phyloP scores from a whole-genome alignment of 1,139 yeast genomes.

The Saccharomyces hybrid region DNA sequence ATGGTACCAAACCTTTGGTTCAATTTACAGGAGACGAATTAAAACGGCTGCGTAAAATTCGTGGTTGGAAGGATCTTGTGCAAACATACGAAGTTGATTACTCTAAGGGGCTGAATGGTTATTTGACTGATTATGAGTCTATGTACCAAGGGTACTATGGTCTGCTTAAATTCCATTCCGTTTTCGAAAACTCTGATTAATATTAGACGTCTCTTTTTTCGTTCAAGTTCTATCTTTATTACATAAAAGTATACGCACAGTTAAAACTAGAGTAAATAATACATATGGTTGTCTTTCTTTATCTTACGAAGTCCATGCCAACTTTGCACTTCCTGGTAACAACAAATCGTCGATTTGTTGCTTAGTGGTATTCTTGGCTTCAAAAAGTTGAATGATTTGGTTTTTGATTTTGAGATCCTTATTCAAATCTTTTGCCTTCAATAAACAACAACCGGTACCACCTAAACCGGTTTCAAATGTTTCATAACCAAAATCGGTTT shows the following conservation, averaged over 20 bases:
- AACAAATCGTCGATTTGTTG: slow-evolving; percentile 2
- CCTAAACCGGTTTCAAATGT: slow-evolving; percentile 81
- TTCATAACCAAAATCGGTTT: slow-evolving; percentile 50
- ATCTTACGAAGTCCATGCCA: background rate
- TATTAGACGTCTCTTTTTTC: background rate
- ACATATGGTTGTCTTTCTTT: background rate
- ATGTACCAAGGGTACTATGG: slow-evolving; percentile 77
- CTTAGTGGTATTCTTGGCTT: background rate
- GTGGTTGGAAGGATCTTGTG: slow-evolving; percentile 58
- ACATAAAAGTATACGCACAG: background rate
- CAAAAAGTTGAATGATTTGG: slow-evolving; percentile 1
- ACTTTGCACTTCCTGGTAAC: slow-evolving; percentile 2
- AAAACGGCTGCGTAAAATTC: slow-evolving; percentile 38
- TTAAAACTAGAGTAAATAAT: background rate
- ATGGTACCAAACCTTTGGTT: slow-evolving; percentile 78
- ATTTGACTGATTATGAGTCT: slow-evolving; percentile 56
- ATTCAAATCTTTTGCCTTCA: background rate
- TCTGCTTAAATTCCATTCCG: slow-evolving; percentile 39
- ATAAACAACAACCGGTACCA: slow-evolving; percentile 62
- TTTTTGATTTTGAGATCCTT: background rate
- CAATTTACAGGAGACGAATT: slow-evolving; percentile 67
- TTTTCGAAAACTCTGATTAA: slow-evolving; percentile 3
- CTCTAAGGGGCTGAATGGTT: slow-evolving; percentile 37
- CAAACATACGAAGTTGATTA: slow-evolving; percentile 29
- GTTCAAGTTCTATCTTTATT: background rate